Evolutionary conservation across 495 filamentous ascomycete species (phyloP).

Genomic region (Hypoxylon crocopeplum): DNA sequence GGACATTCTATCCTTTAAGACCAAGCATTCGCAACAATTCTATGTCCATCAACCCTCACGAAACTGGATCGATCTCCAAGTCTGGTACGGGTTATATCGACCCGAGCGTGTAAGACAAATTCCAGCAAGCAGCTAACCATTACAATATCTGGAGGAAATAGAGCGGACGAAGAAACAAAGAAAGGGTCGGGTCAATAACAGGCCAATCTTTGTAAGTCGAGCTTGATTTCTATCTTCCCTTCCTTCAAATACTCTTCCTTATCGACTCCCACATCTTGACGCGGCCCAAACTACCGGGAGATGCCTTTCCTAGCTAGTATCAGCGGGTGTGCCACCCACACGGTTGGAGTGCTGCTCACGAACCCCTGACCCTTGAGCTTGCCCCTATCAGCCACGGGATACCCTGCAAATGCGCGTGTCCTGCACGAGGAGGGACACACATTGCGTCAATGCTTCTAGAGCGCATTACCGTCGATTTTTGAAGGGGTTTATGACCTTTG

Average conservation of each 20-base stretch:
- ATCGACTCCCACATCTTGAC: slow-evolving; percentile 18
- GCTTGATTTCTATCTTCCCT: not conserved
- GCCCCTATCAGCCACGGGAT: slow-evolving; percentile 24
- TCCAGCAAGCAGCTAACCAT: not conserved
- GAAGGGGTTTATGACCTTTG: not conserved
- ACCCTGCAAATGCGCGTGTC: slow-evolving; percentile 32
- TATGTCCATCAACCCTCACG: too few species aligned
- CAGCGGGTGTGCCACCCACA: slow-evolving; percentile 27
- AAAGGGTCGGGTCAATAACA: not conserved
- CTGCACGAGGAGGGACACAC: slow-evolving; percentile 24
- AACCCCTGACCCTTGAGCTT: slow-evolving; percentile 17
- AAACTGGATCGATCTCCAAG: not conserved
- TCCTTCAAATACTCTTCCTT: slow-evolving; percentile 2
- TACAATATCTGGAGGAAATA: not conserved
- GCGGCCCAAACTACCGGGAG: slow-evolving; percentile 23
- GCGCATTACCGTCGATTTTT: slow-evolving; percentile 4
- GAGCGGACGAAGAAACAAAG: slow-evolving; percentile 3
- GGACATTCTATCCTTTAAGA: not conserved
- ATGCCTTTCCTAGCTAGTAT: slow-evolving; percentile 17
- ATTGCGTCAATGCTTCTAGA: slow-evolving; percentile 31
- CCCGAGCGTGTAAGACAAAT: slow-evolving; percentile 11
- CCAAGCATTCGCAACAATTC: not conserved
- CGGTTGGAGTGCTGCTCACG: slow-evolving; percentile 13
- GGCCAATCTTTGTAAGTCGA: slow-evolving; percentile 18
- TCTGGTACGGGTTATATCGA: not conserved